Evolutionary conservation across 2,329 filamentous ascomycete genomes (phyloP), one percentile per base, ranked within the genome.

Genomic region (Amauroascus verrucosus): DNA sequence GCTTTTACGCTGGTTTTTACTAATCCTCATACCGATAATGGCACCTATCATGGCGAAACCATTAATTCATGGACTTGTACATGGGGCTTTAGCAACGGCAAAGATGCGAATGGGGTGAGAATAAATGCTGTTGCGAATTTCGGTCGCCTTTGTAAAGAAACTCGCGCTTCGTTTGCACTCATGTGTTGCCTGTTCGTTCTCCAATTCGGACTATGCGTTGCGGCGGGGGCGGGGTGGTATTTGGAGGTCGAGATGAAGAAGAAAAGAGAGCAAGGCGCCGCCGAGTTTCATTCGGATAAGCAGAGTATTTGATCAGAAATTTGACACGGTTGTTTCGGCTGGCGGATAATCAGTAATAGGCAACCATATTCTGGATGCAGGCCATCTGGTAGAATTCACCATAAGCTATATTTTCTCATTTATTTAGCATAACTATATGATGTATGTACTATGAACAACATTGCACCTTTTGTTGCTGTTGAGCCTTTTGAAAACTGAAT

Each of bases 61-160:
- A 61, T 72, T n/a, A 62, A 67, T 16, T 67, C 65, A 37, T 72
- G 69, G 69, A 70, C 69, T 6, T 72, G 69, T 57, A 71, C 69
- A 53, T 71, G 68, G 68, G 62, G 64, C 2, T 58, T 61, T 18
- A 52, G 58, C 9, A 52, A 51, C 3, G 56, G 57, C 11, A 51
- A 56, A 7, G 54, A 54, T 3, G 52, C 46, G 18, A 37, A 59
- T 30, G 60, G 59, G 8, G 54, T 56, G 0, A 32, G 47, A 1
- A 52, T 65, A 2, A 53, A 59, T 3, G 59, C 65, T 0, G 71
- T 72, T 0, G 55, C 58, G 3, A 59, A 66, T 26, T 74, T 74
- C 53, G 57, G 61, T 3, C 61, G 69, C 2, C 61, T 73, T 44
- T 74, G 72, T 54, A 54, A 56, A 11, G 65, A 68, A 35, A 70